A percentile compares a stretch with the other conserved stretches of the same genome.
Conservation (phyloP, 73 alveolate genomes). For the Symbiodinium natans region DNA sequence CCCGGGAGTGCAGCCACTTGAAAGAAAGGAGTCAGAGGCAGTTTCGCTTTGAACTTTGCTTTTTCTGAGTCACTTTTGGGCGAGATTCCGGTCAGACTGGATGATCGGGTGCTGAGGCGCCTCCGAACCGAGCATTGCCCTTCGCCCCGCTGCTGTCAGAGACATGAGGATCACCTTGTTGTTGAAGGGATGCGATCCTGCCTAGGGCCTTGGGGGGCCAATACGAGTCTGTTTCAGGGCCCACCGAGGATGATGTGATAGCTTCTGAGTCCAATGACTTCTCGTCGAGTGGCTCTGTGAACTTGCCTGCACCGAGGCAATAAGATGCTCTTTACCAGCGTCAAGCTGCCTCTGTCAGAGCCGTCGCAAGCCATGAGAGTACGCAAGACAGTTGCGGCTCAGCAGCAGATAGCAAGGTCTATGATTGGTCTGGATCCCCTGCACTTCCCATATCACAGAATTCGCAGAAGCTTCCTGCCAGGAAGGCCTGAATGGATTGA, state of each 20-base stretch:
- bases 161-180: no score
- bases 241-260: no score
- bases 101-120: no score
- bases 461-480: not conserved
- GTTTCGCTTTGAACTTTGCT: not conserved
- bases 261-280: no score
- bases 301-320: no score
- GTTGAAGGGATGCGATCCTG: no score
- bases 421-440: no score
- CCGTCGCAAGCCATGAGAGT: not conserved
- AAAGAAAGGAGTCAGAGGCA: not conserved
- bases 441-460: no score
- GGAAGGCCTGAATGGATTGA: conserved; percentile 71
- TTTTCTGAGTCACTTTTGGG: not conserved
- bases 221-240: no score
- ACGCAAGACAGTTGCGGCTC: not conserved
- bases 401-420: not conserved
- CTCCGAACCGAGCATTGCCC: not conserved
- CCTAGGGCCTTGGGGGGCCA: no score
- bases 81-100: no score
- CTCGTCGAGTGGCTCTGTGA: no score
- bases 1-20: conserved; percentile 45
- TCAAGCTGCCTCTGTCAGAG: conserved; percentile 4
- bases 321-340: conserved; percentile 85
- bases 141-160: not conserved